A percentile compares a stretch with the other conserved stretches of the same genome.
Conservation (phyloP, 2,329 filamentous ascomycete species). For the Pleomassaria siparia region DNA sequence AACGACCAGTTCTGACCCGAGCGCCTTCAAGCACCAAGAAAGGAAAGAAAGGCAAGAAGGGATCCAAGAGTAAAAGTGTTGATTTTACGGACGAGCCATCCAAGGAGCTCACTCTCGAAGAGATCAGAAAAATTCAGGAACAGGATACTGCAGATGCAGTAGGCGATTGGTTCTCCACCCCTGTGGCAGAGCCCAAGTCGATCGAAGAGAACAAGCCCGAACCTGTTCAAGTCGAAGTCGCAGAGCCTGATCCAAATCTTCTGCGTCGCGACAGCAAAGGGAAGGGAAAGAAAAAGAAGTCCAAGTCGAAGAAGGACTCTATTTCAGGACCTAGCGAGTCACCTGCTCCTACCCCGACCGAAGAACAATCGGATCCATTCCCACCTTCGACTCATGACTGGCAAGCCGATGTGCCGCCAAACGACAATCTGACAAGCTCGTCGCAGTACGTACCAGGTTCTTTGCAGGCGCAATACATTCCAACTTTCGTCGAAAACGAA, state of each 20-base stretch:
- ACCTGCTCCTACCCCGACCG: constrained; percentile 12
- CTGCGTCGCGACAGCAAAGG: constrained; percentile 21
- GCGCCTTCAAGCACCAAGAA: constrained; percentile 27
- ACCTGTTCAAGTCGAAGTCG: constrained; percentile 5
- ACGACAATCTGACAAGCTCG: constrained; percentile 1
- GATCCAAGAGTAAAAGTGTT: constrained; percentile 27
- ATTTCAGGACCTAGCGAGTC: constrained; percentile 15
- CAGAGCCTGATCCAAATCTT: constrained; percentile 17
- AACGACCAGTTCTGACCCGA: constrained; percentile 11
- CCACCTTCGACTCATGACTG: neutral
- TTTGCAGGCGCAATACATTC: constrained; percentile 17
- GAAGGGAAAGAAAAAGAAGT: constrained; percentile 33
- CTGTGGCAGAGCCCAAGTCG: constrained; percentile 11
- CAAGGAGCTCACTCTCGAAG: constrained; percentile 23
- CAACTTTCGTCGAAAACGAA: constrained; percentile 34
- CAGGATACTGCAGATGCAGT: constrained; percentile 33
- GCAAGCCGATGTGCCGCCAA: neutral
- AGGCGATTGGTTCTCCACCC: constrained; percentile 22
- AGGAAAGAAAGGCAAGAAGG: constrained; percentile 37
- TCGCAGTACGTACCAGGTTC: constrained; percentile 21
- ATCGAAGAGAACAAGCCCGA: constrained; percentile 13
- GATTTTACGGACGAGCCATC: constrained; percentile 10
- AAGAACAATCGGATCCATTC: constrained; percentile 11
- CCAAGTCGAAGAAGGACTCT: constrained; percentile 18
- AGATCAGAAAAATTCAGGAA: constrained; percentile 20